Percentiles rank a stretch among this genome's conserved stretches.
Conservation (phyloP, 1,284 basidiomycete genomes). For the Xanthoconium separans region DNA sequence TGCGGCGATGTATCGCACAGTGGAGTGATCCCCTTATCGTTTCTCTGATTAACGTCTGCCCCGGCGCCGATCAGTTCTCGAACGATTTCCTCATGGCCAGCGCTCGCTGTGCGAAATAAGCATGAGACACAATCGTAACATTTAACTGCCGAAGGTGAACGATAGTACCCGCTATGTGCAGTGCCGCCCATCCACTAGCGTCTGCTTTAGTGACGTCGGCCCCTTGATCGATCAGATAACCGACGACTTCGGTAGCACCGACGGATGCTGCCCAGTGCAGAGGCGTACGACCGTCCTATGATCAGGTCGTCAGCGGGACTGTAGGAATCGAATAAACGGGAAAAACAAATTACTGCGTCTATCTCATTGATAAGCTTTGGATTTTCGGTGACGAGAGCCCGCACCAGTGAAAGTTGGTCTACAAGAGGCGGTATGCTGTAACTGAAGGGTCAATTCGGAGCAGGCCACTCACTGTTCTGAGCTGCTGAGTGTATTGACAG, state of each 20-base stretch:
- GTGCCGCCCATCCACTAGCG: conserved; percentile 78
- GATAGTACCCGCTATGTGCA: conserved; percentile 80
- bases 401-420: conserved; percentile 80
- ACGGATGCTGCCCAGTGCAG: conserved; percentile 88
- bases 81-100: conserved; percentile 77
- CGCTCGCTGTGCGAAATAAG: conserved; percentile 56
- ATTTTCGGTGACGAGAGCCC: conserved; percentile 68
- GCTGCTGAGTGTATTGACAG: conserved; percentile 58
- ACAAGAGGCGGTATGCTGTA: not conserved
- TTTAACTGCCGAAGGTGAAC: not conserved
- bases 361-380: conserved; percentile 63
- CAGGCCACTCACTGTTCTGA: conserved; percentile 51
- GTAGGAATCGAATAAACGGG: not conserved
- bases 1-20: conserved; percentile 55
- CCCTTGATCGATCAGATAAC: conserved; percentile 72
- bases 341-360: conserved; percentile 55
- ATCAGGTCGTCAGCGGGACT: conserved; percentile 6
- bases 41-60: conserved; percentile 78
- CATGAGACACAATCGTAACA: not conserved
- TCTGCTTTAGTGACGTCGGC: conserved; percentile 75
- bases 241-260: conserved; percentile 66
- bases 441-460: not conserved
- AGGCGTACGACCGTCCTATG: conserved; percentile 83
- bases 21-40: conserved; percentile 85
- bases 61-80: conserved; percentile 82